Conservation (phyloP, 2,329 filamentous ascomycete genomes). For the Hypoxylon sp. region DNA sequence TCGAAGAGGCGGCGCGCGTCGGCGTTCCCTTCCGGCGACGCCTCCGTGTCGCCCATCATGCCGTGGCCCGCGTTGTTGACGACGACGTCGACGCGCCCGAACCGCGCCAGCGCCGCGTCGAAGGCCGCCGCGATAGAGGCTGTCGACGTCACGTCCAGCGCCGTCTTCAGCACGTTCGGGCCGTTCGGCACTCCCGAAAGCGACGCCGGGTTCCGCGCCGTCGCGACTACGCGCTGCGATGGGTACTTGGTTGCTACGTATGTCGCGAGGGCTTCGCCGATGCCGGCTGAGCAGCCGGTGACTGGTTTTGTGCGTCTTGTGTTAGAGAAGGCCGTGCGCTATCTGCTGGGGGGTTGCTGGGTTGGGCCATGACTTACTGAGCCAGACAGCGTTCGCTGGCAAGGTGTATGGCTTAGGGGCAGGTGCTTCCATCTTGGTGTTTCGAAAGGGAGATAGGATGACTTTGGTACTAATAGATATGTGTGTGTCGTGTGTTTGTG, state of each 20-base stretch:
- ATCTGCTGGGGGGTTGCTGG: too few relatives aligned
- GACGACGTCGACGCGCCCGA: slow-evolving; percentile 46
- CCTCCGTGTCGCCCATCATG: slow-evolving; percentile 44
- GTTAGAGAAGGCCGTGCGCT: too few relatives aligned
- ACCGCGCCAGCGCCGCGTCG: slow-evolving; percentile 42
- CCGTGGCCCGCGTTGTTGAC: slow-evolving; percentile 46
- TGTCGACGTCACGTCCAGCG: slow-evolving; percentile 55
- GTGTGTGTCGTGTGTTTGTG: neutral
- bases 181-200: slow-evolving; percentile 53
- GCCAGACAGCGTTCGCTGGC: slow-evolving; percentile 41
- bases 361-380: slow-evolving; percentile 33
- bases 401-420: slow-evolving; percentile 29
- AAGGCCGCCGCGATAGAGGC: slow-evolving; percentile 50
- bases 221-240: slow-evolving; percentile 41
- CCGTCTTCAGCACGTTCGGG: slow-evolving; percentile 53
- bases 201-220: slow-evolving; percentile 49
- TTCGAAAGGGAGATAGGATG: neutral
- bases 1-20: slow-evolving; percentile 50
- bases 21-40: slow-evolving; percentile 38
- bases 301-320: slow-evolving; percentile 32
- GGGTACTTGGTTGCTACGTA: slow-evolving; percentile 34
- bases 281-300: slow-evolving; percentile 46
- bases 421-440: slow-evolving; percentile 10
- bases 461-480: neutral
- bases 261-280: slow-evolving; percentile 39